A percentile compares a stretch with the other conserved stretches of the same genome.
phyloP scores from a whole-genome alignment of 2,329 filamentous ascomycete species.

The Aspergillus fischeri region DNA sequence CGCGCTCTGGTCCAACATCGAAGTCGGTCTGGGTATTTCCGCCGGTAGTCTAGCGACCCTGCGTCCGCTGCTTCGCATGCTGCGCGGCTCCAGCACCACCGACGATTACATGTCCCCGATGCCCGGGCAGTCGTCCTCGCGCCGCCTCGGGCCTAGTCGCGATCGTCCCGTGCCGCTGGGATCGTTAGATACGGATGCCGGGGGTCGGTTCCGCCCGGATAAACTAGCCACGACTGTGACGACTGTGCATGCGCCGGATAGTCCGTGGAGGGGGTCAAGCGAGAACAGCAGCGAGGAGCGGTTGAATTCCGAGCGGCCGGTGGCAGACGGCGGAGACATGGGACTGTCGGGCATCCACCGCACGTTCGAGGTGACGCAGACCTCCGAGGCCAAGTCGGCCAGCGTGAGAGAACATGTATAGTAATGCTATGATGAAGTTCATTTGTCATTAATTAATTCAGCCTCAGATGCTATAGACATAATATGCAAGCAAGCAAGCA shows the following conservation, averaged over 20 bases:
- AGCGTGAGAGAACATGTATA: conserved; percentile 18
- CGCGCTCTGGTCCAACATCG: conserved; percentile 36
- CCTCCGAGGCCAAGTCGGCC: conserved; percentile 9
- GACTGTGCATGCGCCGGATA: conserved; percentile 20
- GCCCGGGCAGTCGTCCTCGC: conserved; percentile 16
- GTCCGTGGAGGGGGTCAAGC: conserved; percentile 15
- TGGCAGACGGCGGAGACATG: conserved; percentile 11
- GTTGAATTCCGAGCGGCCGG: conserved; percentile 17
- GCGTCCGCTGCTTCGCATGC: conserved; percentile 43
- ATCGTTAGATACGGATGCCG: conserved; percentile 18
- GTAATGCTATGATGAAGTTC: neutral
- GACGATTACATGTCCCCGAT: conserved; percentile 19
- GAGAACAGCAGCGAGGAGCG: conserved; percentile 27
- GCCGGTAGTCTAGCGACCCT: conserved; percentile 48
- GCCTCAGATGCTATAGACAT: neutral
- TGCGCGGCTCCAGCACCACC: conserved; percentile 18
- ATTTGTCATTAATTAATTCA: neutral
- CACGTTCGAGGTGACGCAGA: conserved; percentile 28
- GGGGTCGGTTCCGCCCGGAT: conserved; percentile 24
- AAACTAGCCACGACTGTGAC: conserved; percentile 28
- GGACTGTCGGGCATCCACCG: conserved; percentile 23
- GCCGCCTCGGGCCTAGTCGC: conserved; percentile 12
- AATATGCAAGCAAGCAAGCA: neutral
- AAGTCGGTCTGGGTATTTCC: conserved; percentile 37
- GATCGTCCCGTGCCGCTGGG: conserved; percentile 22